phyloP scores from a whole-genome alignment of 2,329 filamentous ascomycete species.

The Basipetospora chlamydospora region DNA sequence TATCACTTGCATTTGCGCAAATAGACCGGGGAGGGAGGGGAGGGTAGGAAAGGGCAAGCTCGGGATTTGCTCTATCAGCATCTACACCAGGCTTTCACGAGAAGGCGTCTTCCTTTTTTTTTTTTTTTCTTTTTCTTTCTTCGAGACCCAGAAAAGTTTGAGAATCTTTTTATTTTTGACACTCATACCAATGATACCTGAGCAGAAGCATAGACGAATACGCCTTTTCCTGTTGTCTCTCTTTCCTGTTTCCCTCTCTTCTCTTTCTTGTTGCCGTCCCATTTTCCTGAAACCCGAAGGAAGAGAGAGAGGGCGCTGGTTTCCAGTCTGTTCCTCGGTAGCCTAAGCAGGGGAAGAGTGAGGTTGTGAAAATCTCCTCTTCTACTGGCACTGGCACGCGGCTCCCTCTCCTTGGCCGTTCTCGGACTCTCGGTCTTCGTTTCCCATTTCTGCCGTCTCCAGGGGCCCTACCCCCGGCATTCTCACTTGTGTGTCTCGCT shows the following conservation, averaged over 20 bases:
- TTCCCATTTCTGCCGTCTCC: too few species aligned
- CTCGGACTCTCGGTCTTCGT: too few species aligned
- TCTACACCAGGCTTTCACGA: constrained; percentile 2
- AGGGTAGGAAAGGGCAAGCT: neutral
- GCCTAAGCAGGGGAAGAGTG: too few species aligned
- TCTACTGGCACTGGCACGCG: too few species aligned
- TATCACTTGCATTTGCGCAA: constrained; percentile 31
- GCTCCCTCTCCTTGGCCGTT: too few species aligned
- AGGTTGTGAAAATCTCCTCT: too few species aligned
- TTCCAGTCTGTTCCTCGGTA: too few species aligned
- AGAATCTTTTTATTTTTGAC: neutral
- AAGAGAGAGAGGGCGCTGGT: neutral
- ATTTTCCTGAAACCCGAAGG: neutral
- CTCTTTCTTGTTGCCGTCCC: neutral
- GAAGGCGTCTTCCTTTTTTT: constrained; percentile 3
- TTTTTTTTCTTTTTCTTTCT: constrained; percentile 10
- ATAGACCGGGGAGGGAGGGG: constrained; percentile 34
- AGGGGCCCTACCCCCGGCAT: too few species aligned
- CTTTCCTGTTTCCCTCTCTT: neutral
- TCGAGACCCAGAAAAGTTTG: neutral
- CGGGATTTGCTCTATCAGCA: constrained; percentile 2
- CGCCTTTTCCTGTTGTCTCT: constrained; percentile 9
- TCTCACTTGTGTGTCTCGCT: too few species aligned
- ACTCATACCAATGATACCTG: constrained; percentile 5
- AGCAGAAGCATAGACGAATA: constrained; percentile 5